A percentile compares a stretch with the other conserved stretches of the same genome.
Conservation (phyloP, 2,329 filamentous ascomycete species). For the Pestalotiopsis sp. region DNA sequence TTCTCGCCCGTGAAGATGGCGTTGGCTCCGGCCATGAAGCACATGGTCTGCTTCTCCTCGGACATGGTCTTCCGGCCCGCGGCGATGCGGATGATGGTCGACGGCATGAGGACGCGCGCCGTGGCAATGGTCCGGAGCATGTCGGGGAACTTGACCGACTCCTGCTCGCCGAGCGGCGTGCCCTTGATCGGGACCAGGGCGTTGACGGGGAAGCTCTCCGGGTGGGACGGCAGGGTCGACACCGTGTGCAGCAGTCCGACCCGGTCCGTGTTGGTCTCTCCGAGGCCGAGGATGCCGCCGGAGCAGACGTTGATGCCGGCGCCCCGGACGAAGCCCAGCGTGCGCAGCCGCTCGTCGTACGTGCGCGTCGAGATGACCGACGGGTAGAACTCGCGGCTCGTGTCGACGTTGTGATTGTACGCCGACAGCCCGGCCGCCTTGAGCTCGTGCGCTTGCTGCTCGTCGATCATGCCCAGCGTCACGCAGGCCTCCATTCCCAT, state of each 20-base stretch:
- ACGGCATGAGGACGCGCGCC: constrained; percentile 79
- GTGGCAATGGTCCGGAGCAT: constrained; percentile 84
- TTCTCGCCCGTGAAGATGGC: constrained; percentile 96
- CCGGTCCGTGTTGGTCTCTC: constrained; percentile 77
- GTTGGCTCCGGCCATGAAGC: constrained; percentile 89
- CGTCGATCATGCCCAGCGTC: constrained; percentile 92
- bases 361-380: constrained; percentile 81
- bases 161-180: constrained; percentile 77
- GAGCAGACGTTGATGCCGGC: constrained; percentile 91
- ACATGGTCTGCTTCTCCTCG: constrained; percentile 86
- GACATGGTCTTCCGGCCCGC: constrained; percentile 82
- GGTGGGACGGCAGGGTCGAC: constrained; percentile 76
- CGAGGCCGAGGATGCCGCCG: constrained; percentile 83
- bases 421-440: constrained; percentile 84
- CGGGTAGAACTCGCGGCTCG: constrained; percentile 85
- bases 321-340: constrained; percentile 77
- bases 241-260: constrained; percentile 84
- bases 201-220: constrained; percentile 90
- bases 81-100: constrained; percentile 83
- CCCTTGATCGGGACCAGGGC: constrained; percentile 89
- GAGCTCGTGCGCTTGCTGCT: constrained; percentile 76
- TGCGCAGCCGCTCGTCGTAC: constrained; percentile 85
- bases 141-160: constrained; percentile 74
- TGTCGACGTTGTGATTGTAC: constrained; percentile 95
- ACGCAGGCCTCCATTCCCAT: constrained; percentile 92